phyloP scores from a whole-genome alignment of 768 basidiomycete genomes.

The Neoboletus brunneissimus region DNA sequence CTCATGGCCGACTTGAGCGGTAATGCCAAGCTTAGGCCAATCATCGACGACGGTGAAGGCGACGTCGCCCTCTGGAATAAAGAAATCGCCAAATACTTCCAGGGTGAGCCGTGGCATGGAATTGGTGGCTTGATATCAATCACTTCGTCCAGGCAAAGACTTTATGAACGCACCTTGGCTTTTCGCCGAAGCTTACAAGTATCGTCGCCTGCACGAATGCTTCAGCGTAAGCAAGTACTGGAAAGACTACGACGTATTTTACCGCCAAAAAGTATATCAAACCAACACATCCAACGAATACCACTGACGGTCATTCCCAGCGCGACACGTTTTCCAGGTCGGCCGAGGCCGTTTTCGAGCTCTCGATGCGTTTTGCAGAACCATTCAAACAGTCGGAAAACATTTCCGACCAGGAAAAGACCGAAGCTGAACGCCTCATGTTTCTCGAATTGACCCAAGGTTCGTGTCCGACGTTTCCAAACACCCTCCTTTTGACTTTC shows the following conservation, averaged over 20 bases:
- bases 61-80: conserved; percentile 98
- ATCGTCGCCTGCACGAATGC: conserved; percentile 87
- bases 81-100: conserved; percentile 92
- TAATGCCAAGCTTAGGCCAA: conserved; percentile 81
- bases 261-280: conserved; percentile 75
- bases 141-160: conserved; percentile 57
- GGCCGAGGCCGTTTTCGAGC: conserved; percentile 86
- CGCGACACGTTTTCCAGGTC: conserved; percentile 97
- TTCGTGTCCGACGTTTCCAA: conserved; percentile 29
- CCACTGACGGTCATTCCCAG: conserved; percentile 34
- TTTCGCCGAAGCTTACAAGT: conserved; percentile 94
- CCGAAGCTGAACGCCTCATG: conserved; percentile 76
- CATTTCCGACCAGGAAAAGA: conserved; percentile 49
- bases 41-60: conserved; percentile 86
- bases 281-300: neutral
- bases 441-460: conserved; percentile 93
- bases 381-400: conserved; percentile 65
- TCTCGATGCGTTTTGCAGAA: conserved; percentile 87
- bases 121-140: neutral
- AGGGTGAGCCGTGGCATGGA: conserved; percentile 47
- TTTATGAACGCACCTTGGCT: conserved; percentile 98
- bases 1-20: conserved; percentile 86
- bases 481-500: neutral
- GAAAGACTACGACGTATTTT: conserved; percentile 92
- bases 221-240: conserved; percentile 91